Evolutionary conservation across 169 alveolate genomes (phyloP).

Genomic region (Plasmodium gonderi): DNA sequence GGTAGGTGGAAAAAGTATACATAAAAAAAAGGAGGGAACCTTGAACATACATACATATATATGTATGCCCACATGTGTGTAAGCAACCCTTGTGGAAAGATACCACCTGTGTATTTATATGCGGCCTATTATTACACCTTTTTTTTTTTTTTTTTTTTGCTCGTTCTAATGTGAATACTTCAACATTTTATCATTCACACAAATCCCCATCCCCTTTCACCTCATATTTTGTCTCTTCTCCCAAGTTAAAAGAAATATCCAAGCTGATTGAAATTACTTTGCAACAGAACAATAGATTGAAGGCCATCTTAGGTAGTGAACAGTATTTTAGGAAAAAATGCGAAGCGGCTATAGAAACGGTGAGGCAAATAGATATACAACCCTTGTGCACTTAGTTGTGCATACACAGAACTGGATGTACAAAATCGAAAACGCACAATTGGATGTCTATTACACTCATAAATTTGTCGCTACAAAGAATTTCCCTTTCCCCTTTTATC

Average conservation of each 20-base stretch:
- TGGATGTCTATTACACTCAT: background rate
- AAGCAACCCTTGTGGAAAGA: background rate
- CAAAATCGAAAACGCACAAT: background rate
- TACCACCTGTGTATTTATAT: too few relatives aligned
- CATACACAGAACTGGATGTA: background rate
- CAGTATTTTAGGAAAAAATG: constrained; percentile 49
- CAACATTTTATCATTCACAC: background rate
- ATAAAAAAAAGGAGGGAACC: too few relatives aligned
- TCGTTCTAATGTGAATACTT: too few relatives aligned
- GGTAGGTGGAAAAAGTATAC: constrained; percentile 5
- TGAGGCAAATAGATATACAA: background rate
- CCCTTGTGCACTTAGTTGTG: background rate
- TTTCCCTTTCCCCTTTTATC: background rate
- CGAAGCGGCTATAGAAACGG: constrained; percentile 53
- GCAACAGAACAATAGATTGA: constrained; percentile 42
- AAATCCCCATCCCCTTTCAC: background rate
- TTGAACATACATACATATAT: background rate
- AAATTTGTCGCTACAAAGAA: background rate
- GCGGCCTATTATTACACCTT: too few relatives aligned
- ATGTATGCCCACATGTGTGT: background rate
- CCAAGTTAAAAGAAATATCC: constrained; percentile 49
- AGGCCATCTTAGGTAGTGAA: constrained; percentile 30
- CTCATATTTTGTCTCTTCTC: background rate
- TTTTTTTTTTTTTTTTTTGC: too few relatives aligned
- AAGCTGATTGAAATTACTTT: constrained; percentile 43